Conservation (phyloP, 2,329 filamentous ascomycete species). For the Exophiala sideris region DNA sequence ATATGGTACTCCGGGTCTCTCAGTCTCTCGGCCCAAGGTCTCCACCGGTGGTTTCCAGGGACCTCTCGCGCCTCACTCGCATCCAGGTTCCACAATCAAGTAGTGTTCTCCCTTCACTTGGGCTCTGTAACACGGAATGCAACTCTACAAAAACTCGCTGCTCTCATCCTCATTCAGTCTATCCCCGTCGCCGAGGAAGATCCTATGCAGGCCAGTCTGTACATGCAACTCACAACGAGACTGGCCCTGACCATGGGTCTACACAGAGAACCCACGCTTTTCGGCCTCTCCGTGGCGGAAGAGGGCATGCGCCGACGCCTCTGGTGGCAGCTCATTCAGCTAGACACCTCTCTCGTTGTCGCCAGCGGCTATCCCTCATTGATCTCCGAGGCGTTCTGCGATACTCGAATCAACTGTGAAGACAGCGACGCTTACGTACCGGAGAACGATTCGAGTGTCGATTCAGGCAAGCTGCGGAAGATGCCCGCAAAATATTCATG, state of each 20-base stretch:
- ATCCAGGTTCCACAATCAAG: slow-evolving; percentile 41
- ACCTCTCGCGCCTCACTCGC: slow-evolving; percentile 35
- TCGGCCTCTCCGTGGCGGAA: slow-evolving; percentile 47
- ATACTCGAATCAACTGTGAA: slow-evolving; percentile 46
- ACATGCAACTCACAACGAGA: slow-evolving; percentile 45
- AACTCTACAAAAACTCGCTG: slow-evolving; percentile 44
- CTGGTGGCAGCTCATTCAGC: slow-evolving; percentile 42
- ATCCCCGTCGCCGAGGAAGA: slow-evolving; percentile 49
- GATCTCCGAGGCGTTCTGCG: slow-evolving; percentile 48
- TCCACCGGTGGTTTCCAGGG: slow-evolving; percentile 24
- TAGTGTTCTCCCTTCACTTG: slow-evolving; percentile 41
- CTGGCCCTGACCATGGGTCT: slow-evolving; percentile 36
- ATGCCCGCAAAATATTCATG: not conserved
- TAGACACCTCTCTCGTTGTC: slow-evolving; percentile 55
- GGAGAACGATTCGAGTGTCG: slow-evolving; percentile 38
- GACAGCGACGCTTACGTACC: slow-evolving; percentile 45
- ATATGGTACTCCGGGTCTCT: slow-evolving; percentile 50
- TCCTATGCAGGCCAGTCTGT: slow-evolving; percentile 47
- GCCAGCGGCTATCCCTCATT: slow-evolving; percentile 48
- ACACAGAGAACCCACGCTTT: slow-evolving; percentile 47
- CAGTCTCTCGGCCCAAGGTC: slow-evolving; percentile 39
- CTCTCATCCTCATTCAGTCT: slow-evolving; percentile 47
- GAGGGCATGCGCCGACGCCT: slow-evolving; percentile 37
- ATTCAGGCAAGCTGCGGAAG: slow-evolving; percentile 27
- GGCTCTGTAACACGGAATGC: slow-evolving; percentile 46